Evolutionary conservation across 306 rosid genomes (phyloP), one percentile per base, ranked within the genome.

Genomic region (Macrotyloma uniflorum): DNA sequence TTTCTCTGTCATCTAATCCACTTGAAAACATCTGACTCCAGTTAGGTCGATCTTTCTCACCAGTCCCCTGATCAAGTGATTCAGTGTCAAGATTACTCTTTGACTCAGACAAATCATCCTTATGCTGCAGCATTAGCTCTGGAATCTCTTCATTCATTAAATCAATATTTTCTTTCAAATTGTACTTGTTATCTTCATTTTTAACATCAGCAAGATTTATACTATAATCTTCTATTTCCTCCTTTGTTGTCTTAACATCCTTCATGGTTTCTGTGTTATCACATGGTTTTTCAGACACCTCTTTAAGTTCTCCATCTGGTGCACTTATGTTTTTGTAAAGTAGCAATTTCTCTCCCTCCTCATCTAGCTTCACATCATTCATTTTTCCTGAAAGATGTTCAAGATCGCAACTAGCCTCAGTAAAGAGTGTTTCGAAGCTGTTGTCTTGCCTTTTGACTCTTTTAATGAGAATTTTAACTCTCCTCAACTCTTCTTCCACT

Each of bases 1-100:
- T 89, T 61, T 95, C 98, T 83, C 91, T 91, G 22, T 89, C 96
- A 76, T 89, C 97, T 76, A 87, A 78, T 54, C 87, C 97, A 80
- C 80, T 86, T 20, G 85, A 54, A 71, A 90, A 90, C 85, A 86
- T 20, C 8, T 86, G 88, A 74, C 90, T 90, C 97, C 88, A 83
- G 45, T 87, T 84, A 1, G 91, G 85, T 51, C 79, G 86, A 40
- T 13, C 85, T 72, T 85, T 91, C 67, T 68, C 80, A 53, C 49
- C 80, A 65, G n/a, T 79, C 4, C 51, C 59, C 19, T 68, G 54
- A 68, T 81, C 87, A 16, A 62, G 82, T 23, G 79, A 58, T 76
- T 91, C 84, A 22, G 5, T 72, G 69, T 76, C 88, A 63, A 53
- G 58, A 67, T 26, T 64, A 46, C 61, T 68, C 26, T 18, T 68